A percentile compares a stretch with the other conserved stretches of the same genome.
These are phyloP conservation scores for Tritrichomonas foetus DNA, from an alignment of 208 protist species.

Conservation along the genomic window DNA sequence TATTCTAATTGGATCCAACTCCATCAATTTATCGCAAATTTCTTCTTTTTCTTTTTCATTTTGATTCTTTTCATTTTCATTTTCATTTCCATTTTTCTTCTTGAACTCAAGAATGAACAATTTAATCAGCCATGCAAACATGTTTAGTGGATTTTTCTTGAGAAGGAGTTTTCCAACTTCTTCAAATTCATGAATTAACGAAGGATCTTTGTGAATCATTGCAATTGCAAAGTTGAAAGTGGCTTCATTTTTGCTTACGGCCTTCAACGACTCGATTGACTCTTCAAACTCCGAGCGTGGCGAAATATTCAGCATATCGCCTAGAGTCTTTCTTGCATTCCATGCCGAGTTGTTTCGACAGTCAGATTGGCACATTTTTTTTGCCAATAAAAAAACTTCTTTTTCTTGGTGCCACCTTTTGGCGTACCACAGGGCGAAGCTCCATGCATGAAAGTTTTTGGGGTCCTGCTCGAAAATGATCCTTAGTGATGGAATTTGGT, in stretches of 20 bases:
- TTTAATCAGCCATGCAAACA: background rate
- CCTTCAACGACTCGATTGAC: background rate
- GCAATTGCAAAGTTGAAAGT: background rate
- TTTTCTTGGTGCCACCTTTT: background rate
- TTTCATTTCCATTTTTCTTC: background rate
- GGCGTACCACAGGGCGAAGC: background rate
- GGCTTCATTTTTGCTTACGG: background rate
- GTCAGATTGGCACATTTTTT: background rate
- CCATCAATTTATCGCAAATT: background rate
- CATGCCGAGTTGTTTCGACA: background rate
- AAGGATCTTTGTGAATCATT: background rate
- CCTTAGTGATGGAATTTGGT: background rate
- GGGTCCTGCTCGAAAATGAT: background rate
- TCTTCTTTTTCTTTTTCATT: background rate
- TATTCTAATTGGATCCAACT: background rate
- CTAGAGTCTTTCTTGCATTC: background rate
- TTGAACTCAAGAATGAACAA: background rate
- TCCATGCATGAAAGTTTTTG: constrained; percentile 38
- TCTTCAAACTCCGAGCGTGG: background rate
- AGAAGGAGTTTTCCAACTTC: background rate
- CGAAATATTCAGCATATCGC: background rate
- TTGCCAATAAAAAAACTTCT: background rate
- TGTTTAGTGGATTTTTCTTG: background rate
- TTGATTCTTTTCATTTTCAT: background rate
- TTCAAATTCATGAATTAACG: background rate